phyloP scores from a whole-genome alignment of 1,284 basidiomycete genomes.

The Tetrapyrgos nigripes region DNA sequence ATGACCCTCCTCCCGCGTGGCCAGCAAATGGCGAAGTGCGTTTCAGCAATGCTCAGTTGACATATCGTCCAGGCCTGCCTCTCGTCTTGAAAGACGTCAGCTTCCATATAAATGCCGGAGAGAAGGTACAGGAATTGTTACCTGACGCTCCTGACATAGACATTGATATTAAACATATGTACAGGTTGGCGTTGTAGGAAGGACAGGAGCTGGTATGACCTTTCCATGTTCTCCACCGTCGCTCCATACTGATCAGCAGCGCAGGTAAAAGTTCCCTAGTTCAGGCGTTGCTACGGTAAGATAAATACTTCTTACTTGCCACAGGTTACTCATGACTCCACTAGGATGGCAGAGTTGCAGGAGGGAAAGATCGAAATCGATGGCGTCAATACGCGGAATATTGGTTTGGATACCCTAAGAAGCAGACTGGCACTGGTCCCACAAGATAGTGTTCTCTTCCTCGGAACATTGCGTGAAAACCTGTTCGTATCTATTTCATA shows the following conservation, averaged over 20 bases:
- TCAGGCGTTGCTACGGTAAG: conserved; percentile 72
- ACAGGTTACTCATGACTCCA: conserved; percentile 41
- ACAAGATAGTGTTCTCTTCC: conserved; percentile 69
- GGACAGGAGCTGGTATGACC: conserved; percentile 66
- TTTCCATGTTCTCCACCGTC: background rate
- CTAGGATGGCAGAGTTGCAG: conserved; percentile 70
- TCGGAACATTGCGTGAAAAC: conserved; percentile 73
- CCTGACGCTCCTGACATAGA: background rate
- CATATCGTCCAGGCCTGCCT: conserved; percentile 77
- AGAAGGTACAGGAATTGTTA: conserved; percentile 57
- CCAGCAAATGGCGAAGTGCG: conserved; percentile 65
- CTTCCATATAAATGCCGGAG: conserved; percentile 69
- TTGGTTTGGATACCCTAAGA: conserved; percentile 66
- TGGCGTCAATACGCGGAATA: conserved; percentile 62
- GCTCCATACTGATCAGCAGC: background rate
- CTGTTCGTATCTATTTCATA: conserved; percentile 48
- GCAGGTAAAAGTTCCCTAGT: conserved; percentile 80
- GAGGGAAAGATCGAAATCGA: conserved; percentile 76
- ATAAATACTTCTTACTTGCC: conserved; percentile 1
- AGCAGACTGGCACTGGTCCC: conserved; percentile 74
- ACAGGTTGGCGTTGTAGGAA: conserved; percentile 77
- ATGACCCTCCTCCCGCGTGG: conserved; percentile 68
- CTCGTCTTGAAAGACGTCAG: conserved; percentile 73
- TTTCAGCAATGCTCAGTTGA: conserved; percentile 66
- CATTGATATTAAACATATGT: background rate